Evolutionary conservation across 148 eudicot genomes (phyloP).

Genomic region (Chenopodium suecicum): DNA sequence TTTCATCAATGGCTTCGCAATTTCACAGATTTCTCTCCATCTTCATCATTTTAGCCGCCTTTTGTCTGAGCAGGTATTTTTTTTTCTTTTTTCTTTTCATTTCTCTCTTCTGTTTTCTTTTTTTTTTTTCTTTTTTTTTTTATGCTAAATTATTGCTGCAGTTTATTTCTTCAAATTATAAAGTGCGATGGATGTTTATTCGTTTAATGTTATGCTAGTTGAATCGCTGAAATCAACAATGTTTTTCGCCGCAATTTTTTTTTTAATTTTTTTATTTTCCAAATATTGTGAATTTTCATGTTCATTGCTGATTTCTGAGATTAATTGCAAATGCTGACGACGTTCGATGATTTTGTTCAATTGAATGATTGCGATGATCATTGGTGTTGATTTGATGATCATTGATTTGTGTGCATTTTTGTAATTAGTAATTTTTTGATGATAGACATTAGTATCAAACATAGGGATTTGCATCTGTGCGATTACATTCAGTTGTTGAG

Average conservation of each 20-base stretch:
- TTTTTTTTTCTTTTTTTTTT: neutral
- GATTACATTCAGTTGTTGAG: neutral
- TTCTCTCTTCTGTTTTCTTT: neutral
- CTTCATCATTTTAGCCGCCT: constrained; percentile 7
- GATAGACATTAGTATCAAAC: neutral
- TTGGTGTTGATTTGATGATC: neutral
- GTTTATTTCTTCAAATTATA: neutral
- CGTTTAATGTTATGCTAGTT: neutral
- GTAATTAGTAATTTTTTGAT: no score
- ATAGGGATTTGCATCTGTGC: constrained; percentile 11
- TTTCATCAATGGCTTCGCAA: constrained; percentile 19
- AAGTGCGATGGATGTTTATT: neutral
- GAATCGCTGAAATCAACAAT: neutral
- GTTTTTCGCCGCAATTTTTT: neutral
- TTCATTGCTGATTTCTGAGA: constrained; percentile 9
- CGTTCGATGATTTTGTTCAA: neutral
- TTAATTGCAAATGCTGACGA: neutral
- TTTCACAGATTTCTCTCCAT: constrained; percentile 14
- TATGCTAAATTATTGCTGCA: neutral
- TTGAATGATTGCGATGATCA: neutral
- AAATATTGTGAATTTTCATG: neutral
- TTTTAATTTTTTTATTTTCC: no score
- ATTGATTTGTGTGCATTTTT: neutral
- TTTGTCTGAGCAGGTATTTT: constrained; percentile 23
- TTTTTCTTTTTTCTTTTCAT: no score